Evolutionary conservation across 2,329 filamentous ascomycete species (phyloP).

Genomic region (Fusarium subglutinans): DNA sequence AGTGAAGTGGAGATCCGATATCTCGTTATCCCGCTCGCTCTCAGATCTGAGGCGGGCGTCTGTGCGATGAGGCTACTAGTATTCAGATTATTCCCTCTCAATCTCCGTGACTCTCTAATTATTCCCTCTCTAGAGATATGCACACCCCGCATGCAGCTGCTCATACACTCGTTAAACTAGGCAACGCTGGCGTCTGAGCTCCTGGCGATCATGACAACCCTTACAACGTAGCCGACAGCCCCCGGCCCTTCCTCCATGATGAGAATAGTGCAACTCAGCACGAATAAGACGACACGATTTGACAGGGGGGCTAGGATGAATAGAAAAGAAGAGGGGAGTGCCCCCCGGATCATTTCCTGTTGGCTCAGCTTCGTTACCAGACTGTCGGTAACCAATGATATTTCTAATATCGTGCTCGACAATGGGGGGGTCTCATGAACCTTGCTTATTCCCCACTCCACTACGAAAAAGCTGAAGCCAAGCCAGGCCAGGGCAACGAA

Average conservation of each 20-base stretch:
- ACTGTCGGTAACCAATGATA: slow-evolving; percentile 25
- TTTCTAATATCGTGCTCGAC: neutral
- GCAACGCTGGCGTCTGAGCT: neutral
- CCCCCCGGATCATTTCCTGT: slow-evolving; percentile 26
- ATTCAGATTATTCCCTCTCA: neutral
- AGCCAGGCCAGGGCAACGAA: neutral
- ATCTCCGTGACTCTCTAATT: neutral
- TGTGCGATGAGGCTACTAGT: neutral
- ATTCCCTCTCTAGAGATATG: neutral
- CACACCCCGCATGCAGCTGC: neutral
- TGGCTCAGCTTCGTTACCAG: slow-evolving; percentile 33
- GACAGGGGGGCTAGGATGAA: slow-evolving; percentile 2
- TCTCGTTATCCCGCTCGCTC: neutral
- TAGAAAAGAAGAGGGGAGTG: neutral
- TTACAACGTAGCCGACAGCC: neutral
- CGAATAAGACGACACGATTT: neutral
- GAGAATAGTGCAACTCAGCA: slow-evolving; percentile 6
- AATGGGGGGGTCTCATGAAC: slow-evolving; percentile 13
- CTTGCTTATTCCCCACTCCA: slow-evolving; percentile 8
- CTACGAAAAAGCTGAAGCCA: neutral
- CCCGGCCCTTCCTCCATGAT: neutral
- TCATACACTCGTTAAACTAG: neutral
- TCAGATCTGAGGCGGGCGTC: neutral
- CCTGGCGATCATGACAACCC: slow-evolving; percentile 15
- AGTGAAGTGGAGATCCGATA: neutral